Conservation (phyloP, 768 basidiomycete species). For the Gymnopilus junonius region DNA sequence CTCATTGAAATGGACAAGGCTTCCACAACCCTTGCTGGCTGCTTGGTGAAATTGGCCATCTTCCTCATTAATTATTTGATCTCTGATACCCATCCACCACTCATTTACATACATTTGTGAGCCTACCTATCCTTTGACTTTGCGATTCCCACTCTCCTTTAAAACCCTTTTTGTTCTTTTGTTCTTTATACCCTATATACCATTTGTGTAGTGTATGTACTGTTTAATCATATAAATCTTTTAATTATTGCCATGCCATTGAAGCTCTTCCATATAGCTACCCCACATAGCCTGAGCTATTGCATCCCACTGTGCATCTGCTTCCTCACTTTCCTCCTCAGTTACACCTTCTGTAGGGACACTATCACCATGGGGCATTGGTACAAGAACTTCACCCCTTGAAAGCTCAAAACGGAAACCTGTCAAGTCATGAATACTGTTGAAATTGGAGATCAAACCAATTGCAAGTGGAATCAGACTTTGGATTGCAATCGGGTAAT, state of each 20-base stretch:
- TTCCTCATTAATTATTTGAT: not conserved
- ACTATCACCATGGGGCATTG: not conserved
- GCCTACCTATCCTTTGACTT: no score
- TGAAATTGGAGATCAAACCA: not conserved
- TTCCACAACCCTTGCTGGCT: slow-evolving; percentile 18
- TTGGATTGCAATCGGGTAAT: not conserved
- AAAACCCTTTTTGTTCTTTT: not conserved
- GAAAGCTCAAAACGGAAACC: not conserved
- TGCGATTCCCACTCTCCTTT: not conserved
- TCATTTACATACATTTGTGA: not conserved
- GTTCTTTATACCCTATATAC: not conserved
- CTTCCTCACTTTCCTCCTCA: not conserved
- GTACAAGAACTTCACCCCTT: not conserved
- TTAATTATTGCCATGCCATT: not conserved
- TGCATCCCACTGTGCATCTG: not conserved
- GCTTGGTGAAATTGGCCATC: not conserved
- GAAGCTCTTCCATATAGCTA: not conserved
- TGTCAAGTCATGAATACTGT: not conserved
- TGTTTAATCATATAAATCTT: not conserved
- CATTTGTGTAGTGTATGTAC: not conserved
- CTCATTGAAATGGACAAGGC: slow-evolving; percentile 28
- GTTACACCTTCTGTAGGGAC: not conserved
- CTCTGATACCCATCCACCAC: not conserved
- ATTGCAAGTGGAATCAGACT: not conserved
- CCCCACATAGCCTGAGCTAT: not conserved